phyloP scores from a whole-genome alignment of 306 rosid species.

The Gillenia trifoliata region DNA sequence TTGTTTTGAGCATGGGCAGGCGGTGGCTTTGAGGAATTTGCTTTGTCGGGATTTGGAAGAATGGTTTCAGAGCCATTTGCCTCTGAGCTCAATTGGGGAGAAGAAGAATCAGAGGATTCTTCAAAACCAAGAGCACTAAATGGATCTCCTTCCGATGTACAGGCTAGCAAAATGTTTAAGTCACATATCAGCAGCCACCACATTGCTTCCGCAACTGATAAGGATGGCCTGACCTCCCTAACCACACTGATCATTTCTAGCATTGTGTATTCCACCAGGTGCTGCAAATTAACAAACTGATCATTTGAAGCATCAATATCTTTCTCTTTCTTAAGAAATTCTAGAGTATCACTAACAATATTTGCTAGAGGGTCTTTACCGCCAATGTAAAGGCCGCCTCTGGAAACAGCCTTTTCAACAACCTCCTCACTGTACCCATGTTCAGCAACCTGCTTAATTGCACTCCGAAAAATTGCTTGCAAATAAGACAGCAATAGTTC shows the following conservation, averaged over 20 bases:
- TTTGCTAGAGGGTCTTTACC: conserved; percentile 40
- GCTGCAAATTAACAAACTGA: conserved; percentile 38
- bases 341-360: conserved; percentile 33
- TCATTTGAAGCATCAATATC: conserved; percentile 11
- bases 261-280: conserved; percentile 44
- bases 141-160: conserved; percentile 32
- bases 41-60: conserved; percentile 13
- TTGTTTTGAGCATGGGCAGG: not conserved
- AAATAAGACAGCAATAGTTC: conserved; percentile 39
- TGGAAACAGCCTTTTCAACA: conserved; percentile 34
- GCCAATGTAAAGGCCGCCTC: conserved; percentile 42
- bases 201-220: conserved; percentile 62
- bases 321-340: conserved; percentile 28
- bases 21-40: not conserved
- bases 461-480: conserved; percentile 40
- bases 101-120: conserved; percentile 3
- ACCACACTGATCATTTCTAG: conserved; percentile 58
- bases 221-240: conserved; percentile 51
- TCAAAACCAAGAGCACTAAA: conserved; percentile 19
- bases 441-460: conserved; percentile 37
- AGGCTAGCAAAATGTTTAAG: conserved; percentile 54
- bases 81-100: conserved; percentile 24
- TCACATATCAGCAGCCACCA: conserved; percentile 61
- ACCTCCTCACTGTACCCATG: conserved; percentile 40
- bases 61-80: conserved; percentile 11